Conservation (phyloP, 768 basidiomycete species). For the Xerocomus potaroensis region DNA sequence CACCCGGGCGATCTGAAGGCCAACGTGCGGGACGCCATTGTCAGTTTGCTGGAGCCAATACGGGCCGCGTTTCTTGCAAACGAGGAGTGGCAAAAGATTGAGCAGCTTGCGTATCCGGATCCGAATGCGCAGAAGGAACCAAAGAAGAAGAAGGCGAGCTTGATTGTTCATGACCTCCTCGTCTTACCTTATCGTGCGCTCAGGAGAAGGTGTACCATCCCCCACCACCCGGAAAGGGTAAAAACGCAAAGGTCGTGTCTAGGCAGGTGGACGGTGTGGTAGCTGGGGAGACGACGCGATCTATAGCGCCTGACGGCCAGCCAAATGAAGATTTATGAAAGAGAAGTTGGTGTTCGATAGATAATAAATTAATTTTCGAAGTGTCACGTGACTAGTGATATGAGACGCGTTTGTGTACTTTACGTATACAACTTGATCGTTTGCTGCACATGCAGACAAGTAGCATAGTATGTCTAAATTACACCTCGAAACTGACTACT, state of each 20-base stretch:
- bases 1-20: constrained; percentile 91
- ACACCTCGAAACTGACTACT: constrained; percentile 19
- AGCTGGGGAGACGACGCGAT: background rate
- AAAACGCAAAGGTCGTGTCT: constrained; percentile 32
- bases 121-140: constrained; percentile 57
- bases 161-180: background rate
- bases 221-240: constrained; percentile 77
- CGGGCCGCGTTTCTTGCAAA: constrained; percentile 69
- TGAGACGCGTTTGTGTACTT: too few relatives aligned
- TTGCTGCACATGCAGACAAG: too few relatives aligned
- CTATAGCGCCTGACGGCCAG: background rate
- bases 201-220: constrained; percentile 82
- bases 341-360: too few relatives aligned
- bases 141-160: constrained; percentile 55
- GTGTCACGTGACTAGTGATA: constrained; percentile 5
- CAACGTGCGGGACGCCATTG: constrained; percentile 69
- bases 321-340: too few relatives aligned
- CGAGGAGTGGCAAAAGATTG: constrained; percentile 76
- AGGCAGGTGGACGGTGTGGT: constrained; percentile 7
- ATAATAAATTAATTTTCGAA: background rate
- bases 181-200: background rate
- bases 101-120: constrained; percentile 81
- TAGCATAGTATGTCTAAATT: too few relatives aligned
- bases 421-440: too few relatives aligned
- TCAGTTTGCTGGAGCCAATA: constrained; percentile 74